Base-by-base conservation (phyloP, 306 rosid species). In the Oxytropis ochrocephala region DNA sequence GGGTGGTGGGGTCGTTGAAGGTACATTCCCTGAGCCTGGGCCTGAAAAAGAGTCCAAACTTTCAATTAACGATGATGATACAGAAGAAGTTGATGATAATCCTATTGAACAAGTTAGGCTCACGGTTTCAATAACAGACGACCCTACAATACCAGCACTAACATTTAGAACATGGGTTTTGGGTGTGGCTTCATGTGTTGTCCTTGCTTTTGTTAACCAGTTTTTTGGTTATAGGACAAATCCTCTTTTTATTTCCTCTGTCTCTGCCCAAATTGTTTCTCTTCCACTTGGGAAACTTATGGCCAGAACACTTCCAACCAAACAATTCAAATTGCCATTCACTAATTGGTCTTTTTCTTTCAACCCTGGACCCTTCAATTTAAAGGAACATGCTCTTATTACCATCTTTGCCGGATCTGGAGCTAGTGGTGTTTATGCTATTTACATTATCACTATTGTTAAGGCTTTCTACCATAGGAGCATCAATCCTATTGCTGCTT, bases 21-120 rank as follows among this genome's bases (percentile, higher is more conserved):
- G 3, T 24, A 24, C 29, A 24, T 24, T 24, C 29, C 29, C 2
- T 24, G 29, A 1, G 3, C 29, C 29, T 24, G 29, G 3, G 29
- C 29, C 29, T 24, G 29, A 24, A 24, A 24, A 24, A 24, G 29
- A 24, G 3, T 24, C 29, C 29, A 24, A 24, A 24, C 29, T 24
- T 24, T 24, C 29, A 24, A 24, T 24, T 24, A 24, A 24, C 9
- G 43, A 9, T 7, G 43, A 8, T 7, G 43, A 38, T 2, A 38
- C 11, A n/a, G n/a, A n/a, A 38, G 91, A 86, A 39, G 65, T 80
- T 27, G 59, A 93, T 24, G 96, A 93, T 5, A 54, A 24, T 53
- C 98, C 98, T 4, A 85, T 93, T n/a, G 97, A 93, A 73, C 84
- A 93, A 68, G 98, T 93, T 0, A 81, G 96, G 75, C 78, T 93